Conservation (phyloP, 108 stramenopile genomes). For the Skeletonema menzelii region DNA sequence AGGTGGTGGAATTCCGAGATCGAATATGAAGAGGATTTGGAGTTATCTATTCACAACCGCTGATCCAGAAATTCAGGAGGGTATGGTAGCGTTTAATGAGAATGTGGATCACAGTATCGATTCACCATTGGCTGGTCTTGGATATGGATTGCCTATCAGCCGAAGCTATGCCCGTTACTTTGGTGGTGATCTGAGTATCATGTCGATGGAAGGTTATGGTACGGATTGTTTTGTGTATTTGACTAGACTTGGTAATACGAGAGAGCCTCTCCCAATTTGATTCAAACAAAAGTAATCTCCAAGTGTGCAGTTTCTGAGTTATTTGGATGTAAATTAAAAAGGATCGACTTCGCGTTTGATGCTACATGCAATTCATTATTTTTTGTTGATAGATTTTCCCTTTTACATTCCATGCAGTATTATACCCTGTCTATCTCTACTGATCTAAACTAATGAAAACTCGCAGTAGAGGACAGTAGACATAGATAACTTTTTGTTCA, state of each 20-base stretch:
- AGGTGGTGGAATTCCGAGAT: slow-evolving; percentile 98
- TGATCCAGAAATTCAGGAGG: slow-evolving; percentile 84
- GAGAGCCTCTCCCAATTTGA: slow-evolving; percentile 85
- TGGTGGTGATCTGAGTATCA: slow-evolving; percentile 96
- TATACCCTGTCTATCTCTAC: neutral
- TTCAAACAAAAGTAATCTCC: neutral
- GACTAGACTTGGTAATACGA: slow-evolving; percentile 77
- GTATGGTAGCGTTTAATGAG: slow-evolving; percentile 67
- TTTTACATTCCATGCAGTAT: too few relatives aligned
- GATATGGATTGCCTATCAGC: slow-evolving; percentile 98
- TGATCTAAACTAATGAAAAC: neutral
- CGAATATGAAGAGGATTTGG: slow-evolving; percentile 94
- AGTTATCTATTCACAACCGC: slow-evolving; percentile 93
- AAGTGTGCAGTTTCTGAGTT: neutral
- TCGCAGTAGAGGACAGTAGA: neutral
- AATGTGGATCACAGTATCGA: slow-evolving; percentile 87
- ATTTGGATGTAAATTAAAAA: neutral
- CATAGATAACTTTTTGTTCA: neutral
- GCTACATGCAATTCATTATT: too few relatives aligned
- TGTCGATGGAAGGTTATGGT: slow-evolving; percentile 99
- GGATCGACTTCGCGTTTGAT: neutral
- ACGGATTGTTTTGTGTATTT: slow-evolving; percentile 98
- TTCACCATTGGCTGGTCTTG: slow-evolving; percentile 97
- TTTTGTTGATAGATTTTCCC: too few relatives aligned
- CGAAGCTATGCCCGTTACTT: slow-evolving; percentile 97